A percentile compares a stretch with the other conserved stretches of the same genome.
Conservation (phyloP, 768 basidiomycete genomes). For the Collybiopsis confluens region DNA sequence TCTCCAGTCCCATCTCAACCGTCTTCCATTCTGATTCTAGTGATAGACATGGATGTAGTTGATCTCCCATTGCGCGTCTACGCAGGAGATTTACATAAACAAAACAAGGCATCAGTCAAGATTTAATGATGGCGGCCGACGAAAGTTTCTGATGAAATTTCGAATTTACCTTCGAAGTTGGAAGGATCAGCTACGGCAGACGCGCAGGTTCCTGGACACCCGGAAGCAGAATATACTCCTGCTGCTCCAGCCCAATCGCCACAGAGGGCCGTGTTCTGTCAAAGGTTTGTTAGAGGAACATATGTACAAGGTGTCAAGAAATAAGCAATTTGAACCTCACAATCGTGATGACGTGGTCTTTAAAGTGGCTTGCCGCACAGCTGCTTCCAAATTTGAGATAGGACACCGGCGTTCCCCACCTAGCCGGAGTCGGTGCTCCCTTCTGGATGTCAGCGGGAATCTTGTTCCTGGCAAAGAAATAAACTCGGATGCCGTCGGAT, state of each 20-base stretch:
- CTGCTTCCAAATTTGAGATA: constrained; percentile 26
- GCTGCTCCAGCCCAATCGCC: constrained; percentile 39
- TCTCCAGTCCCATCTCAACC: no score
- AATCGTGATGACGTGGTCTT: constrained; percentile 27
- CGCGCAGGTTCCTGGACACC: neutral
- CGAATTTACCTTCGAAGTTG: neutral
- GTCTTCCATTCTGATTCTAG: no score
- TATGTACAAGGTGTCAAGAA: no score
- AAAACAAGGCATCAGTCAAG: no score
- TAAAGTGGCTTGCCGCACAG: constrained; percentile 31
- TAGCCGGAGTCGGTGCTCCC: constrained; percentile 22
- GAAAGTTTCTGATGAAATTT: neutral
- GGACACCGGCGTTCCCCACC: constrained; percentile 31
- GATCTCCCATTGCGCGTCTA: neutral
- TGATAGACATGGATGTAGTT: neutral
- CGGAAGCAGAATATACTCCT: constrained; percentile 22
- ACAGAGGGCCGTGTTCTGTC: constrained; percentile 41
- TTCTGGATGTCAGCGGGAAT: constrained; percentile 29
- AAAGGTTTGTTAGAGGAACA: no score
- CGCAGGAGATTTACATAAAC: no score
- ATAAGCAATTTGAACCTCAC: no score
- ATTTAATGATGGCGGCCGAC: neutral
- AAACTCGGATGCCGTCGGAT: constrained; percentile 28
- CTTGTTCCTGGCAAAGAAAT: constrained; percentile 27
- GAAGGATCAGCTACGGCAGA: neutral